A percentile compares a stretch with the other conserved stretches of the same genome.
phyloP scores from a whole-genome alignment of 202 grass and related monocot genomes.

The Zoysia matrella region DNA sequence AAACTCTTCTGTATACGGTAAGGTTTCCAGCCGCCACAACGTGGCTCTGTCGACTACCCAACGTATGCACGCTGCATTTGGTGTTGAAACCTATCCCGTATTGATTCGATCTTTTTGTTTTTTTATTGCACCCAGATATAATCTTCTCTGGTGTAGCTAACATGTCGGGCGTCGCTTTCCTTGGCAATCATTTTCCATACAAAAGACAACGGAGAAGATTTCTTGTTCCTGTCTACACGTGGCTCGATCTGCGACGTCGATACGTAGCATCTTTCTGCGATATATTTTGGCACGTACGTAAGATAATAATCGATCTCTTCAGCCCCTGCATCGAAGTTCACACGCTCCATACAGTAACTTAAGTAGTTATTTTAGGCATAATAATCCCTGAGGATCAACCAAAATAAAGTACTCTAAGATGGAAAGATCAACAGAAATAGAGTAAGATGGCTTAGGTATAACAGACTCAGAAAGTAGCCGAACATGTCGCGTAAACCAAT shows the following conservation, averaged over 20 bases:
- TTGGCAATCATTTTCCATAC: constrained; percentile 19
- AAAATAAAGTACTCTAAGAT: no score
- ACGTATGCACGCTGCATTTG: not conserved
- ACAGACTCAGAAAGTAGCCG: no score
- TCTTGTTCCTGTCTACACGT: constrained; percentile 26
- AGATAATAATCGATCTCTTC: not conserved
- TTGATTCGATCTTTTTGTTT: no score
- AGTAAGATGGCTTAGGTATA: no score
- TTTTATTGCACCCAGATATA: not conserved
- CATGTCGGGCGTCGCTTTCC: not conserved
- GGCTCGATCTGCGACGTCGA: not conserved
- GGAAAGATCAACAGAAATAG: no score
- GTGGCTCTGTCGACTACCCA: not conserved
- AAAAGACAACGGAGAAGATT: constrained; percentile 1
- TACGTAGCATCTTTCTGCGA: not conserved
- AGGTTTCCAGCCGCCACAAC: not conserved
- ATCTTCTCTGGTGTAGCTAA: constrained; percentile 2
- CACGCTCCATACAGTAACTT: no score
- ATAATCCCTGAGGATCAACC: no score
- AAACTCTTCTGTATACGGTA: not conserved
- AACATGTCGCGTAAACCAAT: no score
- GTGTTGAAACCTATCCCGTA: not conserved
- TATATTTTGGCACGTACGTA: not conserved
- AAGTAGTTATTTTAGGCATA: no score
- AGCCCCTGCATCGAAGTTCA: not conserved